Percentiles rank a stretch among this genome's conserved stretches.
These are phyloP conservation scores for Hansfordia pulvinata DNA, from an alignment of 2,329 filamentous ascomycete species.

Conservation along the genomic window DNA sequence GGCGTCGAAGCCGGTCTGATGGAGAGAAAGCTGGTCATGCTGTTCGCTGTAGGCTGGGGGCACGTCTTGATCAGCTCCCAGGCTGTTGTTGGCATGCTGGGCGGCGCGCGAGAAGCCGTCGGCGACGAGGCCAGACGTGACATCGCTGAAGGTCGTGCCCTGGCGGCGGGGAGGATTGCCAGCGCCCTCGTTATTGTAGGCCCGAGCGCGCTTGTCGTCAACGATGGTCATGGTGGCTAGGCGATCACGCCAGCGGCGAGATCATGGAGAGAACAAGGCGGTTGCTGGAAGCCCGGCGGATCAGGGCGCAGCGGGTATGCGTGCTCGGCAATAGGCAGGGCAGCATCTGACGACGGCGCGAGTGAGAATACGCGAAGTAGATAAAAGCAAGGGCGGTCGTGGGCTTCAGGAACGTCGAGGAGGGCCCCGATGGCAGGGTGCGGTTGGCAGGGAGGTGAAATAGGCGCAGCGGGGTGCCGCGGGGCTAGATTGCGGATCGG, in stretches of 20 bases:
- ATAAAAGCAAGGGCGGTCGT: no score
- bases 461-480: no score
- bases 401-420: conserved; percentile 42
- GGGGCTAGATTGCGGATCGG: no score
- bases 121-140: conserved; percentile 18
- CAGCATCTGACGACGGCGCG: no score
- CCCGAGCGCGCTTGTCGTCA: conserved; percentile 4
- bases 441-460: no score
- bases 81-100: conserved; percentile 20
- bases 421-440: conserved; percentile 33
- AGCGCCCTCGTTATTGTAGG: not conserved
- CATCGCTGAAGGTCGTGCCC: conserved; percentile 8
- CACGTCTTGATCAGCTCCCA: conserved; percentile 25
- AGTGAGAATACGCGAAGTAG: no score
- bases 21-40: conserved; percentile 42
- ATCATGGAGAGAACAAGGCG: no score
- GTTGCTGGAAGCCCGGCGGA: no score
- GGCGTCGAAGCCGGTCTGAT: conserved; percentile 48
- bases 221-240: not conserved
- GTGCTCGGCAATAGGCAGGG: no score
- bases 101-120: conserved; percentile 20
- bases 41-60: conserved; percentile 47
- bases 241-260: no score
- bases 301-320: no score
- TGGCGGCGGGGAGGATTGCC: not conserved